Evolutionary conservation across 2,329 filamentous ascomycete genomes (phyloP).

Genomic region (Hortaea sp.): DNA sequence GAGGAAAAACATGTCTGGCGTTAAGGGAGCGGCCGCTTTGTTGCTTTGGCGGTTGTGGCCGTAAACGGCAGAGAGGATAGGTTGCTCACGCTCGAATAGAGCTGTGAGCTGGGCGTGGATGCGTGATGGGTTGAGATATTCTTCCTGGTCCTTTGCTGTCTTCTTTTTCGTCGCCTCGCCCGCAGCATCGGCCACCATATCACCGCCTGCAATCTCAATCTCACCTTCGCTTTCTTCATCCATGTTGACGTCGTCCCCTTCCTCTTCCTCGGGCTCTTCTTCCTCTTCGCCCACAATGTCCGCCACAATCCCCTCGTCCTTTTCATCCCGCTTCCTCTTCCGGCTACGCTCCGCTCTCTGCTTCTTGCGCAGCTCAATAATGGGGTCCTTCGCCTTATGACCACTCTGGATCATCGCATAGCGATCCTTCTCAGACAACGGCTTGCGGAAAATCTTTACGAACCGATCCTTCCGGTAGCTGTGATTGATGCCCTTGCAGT

Average conservation of each 20-base stretch:
- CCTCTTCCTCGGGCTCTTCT: constrained; percentile 21
- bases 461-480: constrained; percentile 80
- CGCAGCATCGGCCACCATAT: constrained; percentile 40
- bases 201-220: constrained; percentile 34
- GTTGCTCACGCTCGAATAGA: constrained; percentile 78
- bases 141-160: constrained; percentile 43
- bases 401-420: constrained; percentile 62
- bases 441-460: constrained; percentile 87
- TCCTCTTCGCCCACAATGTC: constrained; percentile 44
- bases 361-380: constrained; percentile 48
- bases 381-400: constrained; percentile 60
- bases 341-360: constrained; percentile 28
- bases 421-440: constrained; percentile 63
- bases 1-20: constrained; percentile 82
- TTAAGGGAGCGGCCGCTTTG: constrained; percentile 7
- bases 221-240: constrained; percentile 25
- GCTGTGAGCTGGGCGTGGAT: constrained; percentile 68
- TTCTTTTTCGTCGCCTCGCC: constrained; percentile 22
- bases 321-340: constrained; percentile 36
- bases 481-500: constrained; percentile 62
- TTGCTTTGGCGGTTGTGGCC: constrained; percentile 11
- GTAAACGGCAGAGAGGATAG: constrained; percentile 77
- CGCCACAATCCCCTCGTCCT: constrained; percentile 63
- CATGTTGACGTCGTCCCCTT: constrained; percentile 30
- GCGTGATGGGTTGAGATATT: constrained; percentile 74